Base-by-base conservation (phyloP, 176 grass and related monocot species). In the Chrysopogon serrulatus region DNA sequence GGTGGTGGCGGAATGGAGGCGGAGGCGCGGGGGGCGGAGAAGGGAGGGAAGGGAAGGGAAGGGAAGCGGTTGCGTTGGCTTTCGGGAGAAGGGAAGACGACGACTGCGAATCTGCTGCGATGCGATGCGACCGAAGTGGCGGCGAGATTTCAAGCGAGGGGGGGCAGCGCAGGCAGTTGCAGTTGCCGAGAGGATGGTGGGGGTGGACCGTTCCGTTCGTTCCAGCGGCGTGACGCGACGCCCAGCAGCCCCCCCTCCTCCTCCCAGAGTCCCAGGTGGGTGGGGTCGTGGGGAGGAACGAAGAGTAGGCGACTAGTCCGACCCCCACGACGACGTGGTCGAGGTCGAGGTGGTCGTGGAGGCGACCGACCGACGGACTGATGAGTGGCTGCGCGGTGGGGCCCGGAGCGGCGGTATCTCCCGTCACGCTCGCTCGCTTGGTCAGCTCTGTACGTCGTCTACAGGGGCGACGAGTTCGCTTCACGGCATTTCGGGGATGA, bases 51-150 rank as follows among this genome's bases (percentile, higher is more conserved):
- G 87, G n/a, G n/a, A n/a, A n/a, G n/a, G n/a, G 4, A 63, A 19
- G 39, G 28, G 61, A 32, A 81, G 87, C 76, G 87, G 82, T 89
- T 89, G 85, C 70, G 73, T 81, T 54, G 85, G 41, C 67, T 65
- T 80, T 23, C 0, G 54, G n/a, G 54, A 1, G 56, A 27, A 59
- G 54, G n/a, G n/a, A 59, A 6, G 60, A 63, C 17, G 32, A 76
- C 23, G 8, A 17, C 44, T 47, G 23, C n/a, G n/a, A n/a, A n/a
- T n/a, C n/a, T n/a, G n/a, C n/a, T n/a, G n/a, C 23, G 23, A 2
- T n/a, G 53, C 21, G 51, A 11, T 12, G 54, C 23, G n/a, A 26
- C 56, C 56, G 56, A 59, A 35, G 18, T 34, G 28, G 69, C 81
- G 53, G 54, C 12, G 63, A 16, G 76, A 35, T 35, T 74, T 53